Evolutionary conservation across 345 rosid genomes (phyloP).

Genomic region (Barbarea vulgaris): DNA sequence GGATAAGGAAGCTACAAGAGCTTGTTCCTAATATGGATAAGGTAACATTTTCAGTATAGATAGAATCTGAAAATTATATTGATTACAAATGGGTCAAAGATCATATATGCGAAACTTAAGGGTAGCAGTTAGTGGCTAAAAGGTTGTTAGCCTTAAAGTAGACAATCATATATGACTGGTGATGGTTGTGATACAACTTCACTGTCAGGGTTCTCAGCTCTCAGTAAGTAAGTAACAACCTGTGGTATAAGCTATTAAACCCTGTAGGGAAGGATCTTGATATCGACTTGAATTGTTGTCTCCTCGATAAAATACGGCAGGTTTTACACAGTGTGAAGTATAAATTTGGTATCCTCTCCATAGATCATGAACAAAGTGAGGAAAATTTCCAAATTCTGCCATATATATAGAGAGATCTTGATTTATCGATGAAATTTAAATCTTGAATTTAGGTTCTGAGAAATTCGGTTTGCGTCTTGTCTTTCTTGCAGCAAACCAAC

Average conservation of each 20-base stretch:
- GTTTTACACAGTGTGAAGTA: background rate
- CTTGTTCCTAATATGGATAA: conserved; percentile 91
- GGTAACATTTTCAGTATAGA: conserved; percentile 39
- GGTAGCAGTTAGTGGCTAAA: background rate
- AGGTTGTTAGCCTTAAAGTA: background rate
- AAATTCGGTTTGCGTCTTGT: background rate
- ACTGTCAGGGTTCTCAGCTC: background rate
- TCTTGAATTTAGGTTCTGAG: conserved; percentile 2
- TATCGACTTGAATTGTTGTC: background rate
- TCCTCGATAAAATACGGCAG: background rate
- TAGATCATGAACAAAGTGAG: background rate
- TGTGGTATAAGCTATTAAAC: background rate
- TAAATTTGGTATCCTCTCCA: background rate
- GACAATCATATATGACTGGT: background rate
- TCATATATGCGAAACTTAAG: background rate
- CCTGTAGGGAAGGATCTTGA: background rate
- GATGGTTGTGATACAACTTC: no score
- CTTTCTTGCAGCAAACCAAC: conserved; percentile 75
- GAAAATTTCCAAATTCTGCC: background rate
- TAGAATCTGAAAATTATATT: background rate
- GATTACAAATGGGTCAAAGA: background rate
- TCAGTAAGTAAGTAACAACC: background rate
- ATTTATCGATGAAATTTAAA: background rate
- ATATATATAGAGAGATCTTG: background rate
- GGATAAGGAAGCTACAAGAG: conserved; percentile 62